Evolutionary conservation across 306 rosid species (phyloP).

Genomic region (Fagus crenata): DNA sequence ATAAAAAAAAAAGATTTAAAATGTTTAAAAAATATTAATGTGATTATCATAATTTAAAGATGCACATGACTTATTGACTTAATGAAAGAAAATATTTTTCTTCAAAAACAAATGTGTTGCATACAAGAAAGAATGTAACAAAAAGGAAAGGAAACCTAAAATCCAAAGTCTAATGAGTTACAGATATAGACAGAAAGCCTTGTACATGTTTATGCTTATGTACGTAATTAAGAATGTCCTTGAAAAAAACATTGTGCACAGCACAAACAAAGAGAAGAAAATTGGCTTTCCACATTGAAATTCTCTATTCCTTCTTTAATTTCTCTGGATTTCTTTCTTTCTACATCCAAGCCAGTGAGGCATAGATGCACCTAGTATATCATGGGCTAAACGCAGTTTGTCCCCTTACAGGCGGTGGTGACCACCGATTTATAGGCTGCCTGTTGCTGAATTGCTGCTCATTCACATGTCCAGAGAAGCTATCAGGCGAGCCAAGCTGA

Average conservation of each 20-base stretch:
- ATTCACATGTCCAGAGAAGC: constrained; percentile 11
- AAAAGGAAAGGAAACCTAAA: neutral
- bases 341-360: neutral
- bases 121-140: neutral
- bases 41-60: too few species aligned
- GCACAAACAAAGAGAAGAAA: neutral
- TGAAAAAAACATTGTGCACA: neutral
- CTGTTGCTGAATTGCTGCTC: neutral
- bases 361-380: neutral
- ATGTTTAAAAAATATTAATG: too few species aligned
- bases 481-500: constrained; percentile 20
- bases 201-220: neutral
- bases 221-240: neutral
- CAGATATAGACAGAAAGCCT: neutral
- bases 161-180: neutral
- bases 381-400: constrained; percentile 4
- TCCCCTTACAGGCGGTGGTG: constrained; percentile 21
- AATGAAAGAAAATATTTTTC: too few species aligned
- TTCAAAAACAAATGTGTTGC: neutral
- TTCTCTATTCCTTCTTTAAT: neutral
- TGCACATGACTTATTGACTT: too few species aligned
- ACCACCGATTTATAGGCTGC: constrained; percentile 1
- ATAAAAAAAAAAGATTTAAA: too few species aligned
- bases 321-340: neutral
- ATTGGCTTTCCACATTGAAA: neutral